Conservation (phyloP, 2,329 filamentous ascomycete genomes). For the Neofusicoccum parvum region DNA sequence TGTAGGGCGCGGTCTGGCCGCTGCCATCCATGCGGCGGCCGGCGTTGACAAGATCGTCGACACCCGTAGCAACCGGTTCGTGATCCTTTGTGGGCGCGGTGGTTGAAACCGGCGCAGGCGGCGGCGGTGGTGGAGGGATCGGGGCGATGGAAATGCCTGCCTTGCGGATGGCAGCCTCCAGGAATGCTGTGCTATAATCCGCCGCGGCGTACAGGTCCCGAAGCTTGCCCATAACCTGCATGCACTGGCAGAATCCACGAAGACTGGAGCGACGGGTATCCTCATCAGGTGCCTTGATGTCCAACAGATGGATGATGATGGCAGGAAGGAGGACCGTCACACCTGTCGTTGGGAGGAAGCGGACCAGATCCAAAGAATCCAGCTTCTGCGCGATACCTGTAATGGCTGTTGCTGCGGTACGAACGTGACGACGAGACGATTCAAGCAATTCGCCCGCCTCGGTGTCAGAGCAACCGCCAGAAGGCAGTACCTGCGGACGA, state of each 20-base stretch:
- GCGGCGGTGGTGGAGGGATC: conserved; percentile 28
- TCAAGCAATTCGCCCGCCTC: conserved; percentile 74
- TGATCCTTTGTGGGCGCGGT: background rate
- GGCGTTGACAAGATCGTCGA: conserved; percentile 51
- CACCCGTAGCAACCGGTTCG: conserved; percentile 36
- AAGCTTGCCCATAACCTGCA: conserved; percentile 85
- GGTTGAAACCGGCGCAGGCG: conserved; percentile 26
- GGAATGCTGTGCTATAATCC: conserved; percentile 93
- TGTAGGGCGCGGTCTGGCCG: conserved; percentile 12
- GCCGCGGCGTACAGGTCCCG: conserved; percentile 89
- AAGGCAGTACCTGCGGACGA: conserved; percentile 84
- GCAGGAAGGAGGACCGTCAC: conserved; percentile 89
- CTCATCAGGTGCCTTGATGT: conserved; percentile 81
- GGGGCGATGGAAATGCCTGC: conserved; percentile 73
- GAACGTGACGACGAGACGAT: conserved; percentile 78
- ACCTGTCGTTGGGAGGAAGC: conserved; percentile 82
- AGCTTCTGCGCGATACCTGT: conserved; percentile 81
- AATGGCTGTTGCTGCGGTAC: conserved; percentile 81
- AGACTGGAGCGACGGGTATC: conserved; percentile 72
- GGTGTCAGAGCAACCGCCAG: conserved; percentile 46
- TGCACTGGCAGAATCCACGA: conserved; percentile 85
- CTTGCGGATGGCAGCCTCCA: conserved; percentile 89
- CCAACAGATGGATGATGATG: conserved; percentile 89
- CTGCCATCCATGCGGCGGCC: conserved; percentile 42
- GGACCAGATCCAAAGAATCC: conserved; percentile 71